Percentiles rank a stretch among this genome's conserved stretches.
Evolutionary conservation across 1,139 yeast species (phyloP).

Genomic region (Geotrichum armillariae): DNA sequence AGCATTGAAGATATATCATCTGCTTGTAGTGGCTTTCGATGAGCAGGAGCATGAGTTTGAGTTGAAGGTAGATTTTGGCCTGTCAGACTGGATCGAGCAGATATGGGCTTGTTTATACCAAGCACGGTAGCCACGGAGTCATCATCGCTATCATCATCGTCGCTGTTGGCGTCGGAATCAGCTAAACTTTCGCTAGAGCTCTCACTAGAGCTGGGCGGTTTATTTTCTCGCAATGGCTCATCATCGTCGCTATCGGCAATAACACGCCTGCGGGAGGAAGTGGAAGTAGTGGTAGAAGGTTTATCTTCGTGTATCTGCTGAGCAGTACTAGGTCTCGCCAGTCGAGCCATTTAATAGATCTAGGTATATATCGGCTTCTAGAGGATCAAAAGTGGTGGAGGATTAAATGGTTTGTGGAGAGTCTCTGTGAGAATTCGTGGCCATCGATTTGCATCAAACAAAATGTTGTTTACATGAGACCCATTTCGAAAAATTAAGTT

Average conservation of each 20-base stretch:
- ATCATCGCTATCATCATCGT: background rate
- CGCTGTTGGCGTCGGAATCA: background rate
- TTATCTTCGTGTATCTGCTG: constrained; percentile 7
- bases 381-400: background rate
- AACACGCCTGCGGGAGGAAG: background rate
- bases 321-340: constrained; percentile 8
- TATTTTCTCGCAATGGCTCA: background rate
- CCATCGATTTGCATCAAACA: background rate
- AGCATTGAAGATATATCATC: constrained; percentile 15
- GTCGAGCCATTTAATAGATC: constrained; percentile 2
- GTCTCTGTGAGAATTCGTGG: too few relatives aligned
- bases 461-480: constrained; percentile 2
- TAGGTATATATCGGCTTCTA: too few relatives aligned
- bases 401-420: background rate
- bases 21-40: constrained; percentile 6
- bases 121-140: constrained; percentile 4
- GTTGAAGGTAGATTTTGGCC: background rate
- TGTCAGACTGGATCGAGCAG: background rate
- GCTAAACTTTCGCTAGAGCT: too few relatives aligned
- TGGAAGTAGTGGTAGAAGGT: background rate
- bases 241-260: constrained; percentile 7
- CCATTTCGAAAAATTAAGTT: background rate
- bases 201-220: background rate
- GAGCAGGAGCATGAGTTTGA: background rate
- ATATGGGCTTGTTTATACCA: too few relatives aligned